Evolutionary conservation across 495 filamentous ascomycete genomes (phyloP).

Genomic region (Penicillium desertorum): DNA sequence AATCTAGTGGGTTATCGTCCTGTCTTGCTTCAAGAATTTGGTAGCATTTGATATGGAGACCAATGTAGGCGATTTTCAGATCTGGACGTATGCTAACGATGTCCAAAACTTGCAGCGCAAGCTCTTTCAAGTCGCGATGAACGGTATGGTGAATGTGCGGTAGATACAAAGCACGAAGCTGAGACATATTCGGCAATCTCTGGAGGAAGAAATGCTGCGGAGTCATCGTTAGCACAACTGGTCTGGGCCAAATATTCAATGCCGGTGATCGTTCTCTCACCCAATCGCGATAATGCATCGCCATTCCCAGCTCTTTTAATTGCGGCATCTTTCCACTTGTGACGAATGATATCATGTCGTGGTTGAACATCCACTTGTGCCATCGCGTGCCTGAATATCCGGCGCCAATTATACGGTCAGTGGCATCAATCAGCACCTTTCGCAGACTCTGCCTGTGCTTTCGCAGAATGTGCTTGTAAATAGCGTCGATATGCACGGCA

Average conservation of each 20-base stretch:
- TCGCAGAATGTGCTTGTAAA: constrained; percentile 72
- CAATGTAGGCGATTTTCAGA: constrained; percentile 79
- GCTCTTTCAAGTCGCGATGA: constrained; percentile 61
- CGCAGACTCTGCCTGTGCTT: constrained; percentile 71
- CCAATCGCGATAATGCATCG: constrained; percentile 83
- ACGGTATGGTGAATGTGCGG: constrained; percentile 67
- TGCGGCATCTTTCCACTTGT: constrained; percentile 79
- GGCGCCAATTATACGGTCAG: constrained; percentile 46
- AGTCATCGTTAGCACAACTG: neutral
- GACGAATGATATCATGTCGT: constrained; percentile 73
- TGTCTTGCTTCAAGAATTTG: constrained; percentile 74
- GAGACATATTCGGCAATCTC: constrained; percentile 70
- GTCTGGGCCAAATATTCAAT: no score
- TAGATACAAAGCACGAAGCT: constrained; percentile 77
- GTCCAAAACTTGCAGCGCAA: constrained; percentile 82
- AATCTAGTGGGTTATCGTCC: constrained; percentile 43
- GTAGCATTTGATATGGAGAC: constrained; percentile 80
- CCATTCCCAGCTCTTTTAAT: constrained; percentile 72
- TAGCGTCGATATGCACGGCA: constrained; percentile 65
- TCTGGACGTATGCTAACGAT: constrained; percentile 85
- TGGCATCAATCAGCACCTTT: constrained; percentile 77
- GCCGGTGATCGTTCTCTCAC: constrained; percentile 46
- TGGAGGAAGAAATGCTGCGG: constrained; percentile 84
- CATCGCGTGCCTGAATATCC: constrained; percentile 47
- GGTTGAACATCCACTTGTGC: constrained; percentile 74